Evolutionary conservation across 805 yeast species (phyloP).

Genomic region (Scheffersomyces amazonensis): DNA sequence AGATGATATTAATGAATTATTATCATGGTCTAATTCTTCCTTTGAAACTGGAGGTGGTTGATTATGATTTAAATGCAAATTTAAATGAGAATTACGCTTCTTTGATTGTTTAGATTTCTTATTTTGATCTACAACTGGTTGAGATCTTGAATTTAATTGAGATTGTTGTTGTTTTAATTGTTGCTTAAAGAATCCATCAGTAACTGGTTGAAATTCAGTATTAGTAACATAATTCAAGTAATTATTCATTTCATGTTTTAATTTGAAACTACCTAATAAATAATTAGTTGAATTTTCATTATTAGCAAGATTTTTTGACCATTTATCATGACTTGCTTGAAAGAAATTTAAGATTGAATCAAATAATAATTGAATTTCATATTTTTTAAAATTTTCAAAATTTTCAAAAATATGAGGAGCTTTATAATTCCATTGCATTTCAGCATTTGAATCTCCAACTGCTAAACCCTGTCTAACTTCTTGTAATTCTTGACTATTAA

Average conservation of each 20-base stretch:
- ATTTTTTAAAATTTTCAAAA: constrained; percentile 68
- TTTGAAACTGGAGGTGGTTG: background rate
- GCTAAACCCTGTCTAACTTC: constrained; percentile 30
- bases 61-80: background rate
- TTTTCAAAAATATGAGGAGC: constrained; percentile 76
- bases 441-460: constrained; percentile 27
- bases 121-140: background rate
- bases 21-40: background rate
- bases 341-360: constrained; percentile 66
- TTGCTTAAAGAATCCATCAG: constrained; percentile 4
- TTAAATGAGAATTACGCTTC: constrained; percentile 3
- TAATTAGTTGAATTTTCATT: constrained; percentile 68
- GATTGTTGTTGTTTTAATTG: constrained; percentile 6
- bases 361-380: constrained; percentile 53
- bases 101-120: constrained; percentile 6
- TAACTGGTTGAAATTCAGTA: constrained; percentile 15
- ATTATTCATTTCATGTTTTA: constrained; percentile 34
- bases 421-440: constrained; percentile 67
- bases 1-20: constrained; percentile 1
- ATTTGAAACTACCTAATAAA: constrained; percentile 46
- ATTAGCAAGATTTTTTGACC: constrained; percentile 20
- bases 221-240: constrained; percentile 33
- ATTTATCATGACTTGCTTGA: constrained; percentile 26
- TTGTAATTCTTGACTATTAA: constrained; percentile 42
- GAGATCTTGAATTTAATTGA: background rate